Evolutionary conservation across 805 yeast species (phyloP).

Genomic region (Saccharomycodes ludwigii): DNA sequence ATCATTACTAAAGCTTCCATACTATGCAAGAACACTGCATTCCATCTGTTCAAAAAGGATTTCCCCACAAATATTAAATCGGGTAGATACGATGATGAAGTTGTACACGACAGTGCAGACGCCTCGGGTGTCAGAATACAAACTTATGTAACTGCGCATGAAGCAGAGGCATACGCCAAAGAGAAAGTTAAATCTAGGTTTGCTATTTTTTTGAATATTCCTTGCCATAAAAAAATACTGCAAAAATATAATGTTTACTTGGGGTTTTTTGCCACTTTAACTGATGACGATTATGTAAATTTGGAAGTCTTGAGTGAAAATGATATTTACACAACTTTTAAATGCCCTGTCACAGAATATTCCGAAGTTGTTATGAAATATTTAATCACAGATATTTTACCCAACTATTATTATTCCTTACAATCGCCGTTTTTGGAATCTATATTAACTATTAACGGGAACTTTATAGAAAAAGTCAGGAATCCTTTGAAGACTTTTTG

Average conservation of each 20-base stretch:
- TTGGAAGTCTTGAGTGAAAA: constrained; percentile 9
- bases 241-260: constrained; percentile 28
- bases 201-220: constrained; percentile 52
- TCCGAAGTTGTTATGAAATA: constrained; percentile 5
- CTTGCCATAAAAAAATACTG: constrained; percentile 28
- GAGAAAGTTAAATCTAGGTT: constrained; percentile 54
- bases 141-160: constrained; percentile 63
- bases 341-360: constrained; percentile 1
- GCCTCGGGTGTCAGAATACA: constrained; percentile 27
- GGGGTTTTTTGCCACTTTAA: constrained; percentile 35
- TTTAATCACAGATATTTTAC: constrained; percentile 3
- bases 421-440: constrained; percentile 12
- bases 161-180: constrained; percentile 31
- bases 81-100: constrained; percentile 23
- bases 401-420: constrained; percentile 13
- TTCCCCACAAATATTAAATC: constrained; percentile 46
- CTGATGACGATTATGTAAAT: constrained; percentile 19
- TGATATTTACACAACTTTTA: constrained; percentile 7
- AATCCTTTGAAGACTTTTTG: constrained; percentile 9
- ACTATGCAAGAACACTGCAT: constrained; percentile 60
- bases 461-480: constrained; percentile 11
- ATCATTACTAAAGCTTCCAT: constrained; percentile 44
- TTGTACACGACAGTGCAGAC: constrained; percentile 67
- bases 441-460: constrained; percentile 13
- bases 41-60: constrained; percentile 55